Conservation (phyloP, 352 stramenopile genomes). For the Phytophthora cryptogea region DNA sequence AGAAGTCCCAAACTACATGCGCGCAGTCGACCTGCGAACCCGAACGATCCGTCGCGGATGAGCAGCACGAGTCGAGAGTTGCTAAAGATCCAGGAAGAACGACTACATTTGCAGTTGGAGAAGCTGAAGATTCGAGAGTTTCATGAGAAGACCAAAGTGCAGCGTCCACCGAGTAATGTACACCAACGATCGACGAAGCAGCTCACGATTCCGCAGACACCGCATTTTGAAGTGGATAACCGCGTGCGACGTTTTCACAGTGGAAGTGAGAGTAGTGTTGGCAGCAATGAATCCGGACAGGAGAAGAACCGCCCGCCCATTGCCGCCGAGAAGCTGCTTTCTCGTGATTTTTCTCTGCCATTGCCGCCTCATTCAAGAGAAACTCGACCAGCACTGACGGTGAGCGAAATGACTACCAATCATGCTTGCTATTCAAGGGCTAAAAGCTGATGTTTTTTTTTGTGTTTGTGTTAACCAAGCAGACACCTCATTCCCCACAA, state of each 20-base stretch:
- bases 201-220: conserved; percentile 77
- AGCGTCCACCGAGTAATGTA: conserved; percentile 67
- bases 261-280: conserved; percentile 19
- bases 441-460: conserved; percentile 3
- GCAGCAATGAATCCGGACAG: conserved; percentile 18
- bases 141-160: conserved; percentile 71
- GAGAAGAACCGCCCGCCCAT: conserved; percentile 31
- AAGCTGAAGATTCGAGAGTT: conserved; percentile 80
- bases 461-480: conserved; percentile 1
- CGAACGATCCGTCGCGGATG: conserved; percentile 56
- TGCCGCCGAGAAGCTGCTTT: conserved; percentile 44
- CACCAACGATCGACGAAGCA: conserved; percentile 81
- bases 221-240: conserved; percentile 63
- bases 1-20: conserved; percentile 58
- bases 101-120: conserved; percentile 66
- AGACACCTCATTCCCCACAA: conserved; percentile 42
- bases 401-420: conserved; percentile 9
- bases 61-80: conserved; percentile 81
- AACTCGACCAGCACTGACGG: conserved; percentile 25
- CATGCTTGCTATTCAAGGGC: not conserved
- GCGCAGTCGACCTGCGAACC: conserved; percentile 33
- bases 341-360: conserved; percentile 38
- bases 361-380: conserved; percentile 36
- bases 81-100: conserved; percentile 78
- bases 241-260: conserved; percentile 48